Evolutionary conservation across 2,329 filamentous ascomycete genomes (phyloP).

Genomic region (Eutypa lata): DNA sequence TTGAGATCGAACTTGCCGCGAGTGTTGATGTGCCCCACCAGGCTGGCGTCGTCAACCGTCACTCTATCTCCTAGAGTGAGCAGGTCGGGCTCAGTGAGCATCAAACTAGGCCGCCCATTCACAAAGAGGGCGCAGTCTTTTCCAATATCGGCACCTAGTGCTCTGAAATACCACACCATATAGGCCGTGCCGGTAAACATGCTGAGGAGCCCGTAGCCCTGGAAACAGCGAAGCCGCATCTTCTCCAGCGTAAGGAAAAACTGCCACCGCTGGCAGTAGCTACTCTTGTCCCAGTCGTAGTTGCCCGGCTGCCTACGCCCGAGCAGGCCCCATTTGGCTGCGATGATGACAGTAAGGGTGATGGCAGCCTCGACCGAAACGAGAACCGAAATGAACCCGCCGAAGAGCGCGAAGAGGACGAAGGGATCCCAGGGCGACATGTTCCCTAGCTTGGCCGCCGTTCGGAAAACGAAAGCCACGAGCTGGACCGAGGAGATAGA

Average conservation of each 20-base stretch:
- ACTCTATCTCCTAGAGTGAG: conserved; percentile 52
- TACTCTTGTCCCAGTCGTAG: conserved; percentile 55
- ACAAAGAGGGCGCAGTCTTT: conserved; percentile 54
- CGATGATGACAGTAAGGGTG: conserved; percentile 41
- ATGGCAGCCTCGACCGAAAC: conserved; percentile 40
- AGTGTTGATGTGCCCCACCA: conserved; percentile 56
- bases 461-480: conserved; percentile 16
- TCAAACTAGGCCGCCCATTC: conserved; percentile 47
- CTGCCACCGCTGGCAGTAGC: conserved; percentile 58
- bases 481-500: conserved; percentile 47
- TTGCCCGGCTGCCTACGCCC: conserved; percentile 49
- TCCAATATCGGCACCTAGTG: conserved; percentile 51
- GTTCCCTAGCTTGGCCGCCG: conserved; percentile 14
- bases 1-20: conserved; percentile 56
- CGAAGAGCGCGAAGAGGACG: conserved; percentile 38
- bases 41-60: conserved; percentile 51
- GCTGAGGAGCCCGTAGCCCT: conserved; percentile 47
- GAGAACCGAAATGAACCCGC: conserved; percentile 37
- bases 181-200: conserved; percentile 53
- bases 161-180: conserved; percentile 50
- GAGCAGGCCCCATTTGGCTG: conserved; percentile 49
- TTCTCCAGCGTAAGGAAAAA: conserved; percentile 50
- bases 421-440: conserved; percentile 28
- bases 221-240: conserved; percentile 47
- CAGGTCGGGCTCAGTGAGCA: conserved; percentile 57